phyloP scores from a whole-genome alignment of 805 yeast species.

The Kockiozyma suomiensis region DNA sequence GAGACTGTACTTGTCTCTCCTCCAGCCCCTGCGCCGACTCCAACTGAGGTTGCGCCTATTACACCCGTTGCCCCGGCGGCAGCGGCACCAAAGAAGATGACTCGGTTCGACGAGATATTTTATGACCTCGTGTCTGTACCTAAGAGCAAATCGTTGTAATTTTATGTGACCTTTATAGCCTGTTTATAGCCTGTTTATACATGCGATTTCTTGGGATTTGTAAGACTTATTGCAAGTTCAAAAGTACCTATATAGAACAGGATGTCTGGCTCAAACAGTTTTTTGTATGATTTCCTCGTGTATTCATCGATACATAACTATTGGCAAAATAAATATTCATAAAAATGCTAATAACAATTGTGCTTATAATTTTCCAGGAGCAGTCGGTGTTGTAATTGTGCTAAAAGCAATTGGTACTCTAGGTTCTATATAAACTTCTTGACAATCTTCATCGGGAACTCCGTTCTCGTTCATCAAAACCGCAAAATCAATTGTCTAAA shows the following conservation, averaged over 20 bases:
- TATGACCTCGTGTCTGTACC: conserved; percentile 44
- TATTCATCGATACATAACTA: too few species aligned
- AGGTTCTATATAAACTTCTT: conserved; percentile 72
- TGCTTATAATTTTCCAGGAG: neutral
- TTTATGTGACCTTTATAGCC: too few species aligned
- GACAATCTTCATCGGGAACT: conserved; percentile 75
- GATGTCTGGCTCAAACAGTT: too few species aligned
- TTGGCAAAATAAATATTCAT: too few species aligned
- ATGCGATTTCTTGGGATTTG: too few species aligned
- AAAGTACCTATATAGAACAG: neutral
- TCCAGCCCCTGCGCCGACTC: conserved; percentile 5
- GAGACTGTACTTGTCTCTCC: conserved; percentile 22
- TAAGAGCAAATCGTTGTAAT: conserved; percentile 27
- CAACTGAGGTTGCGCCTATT: conserved; percentile 3
- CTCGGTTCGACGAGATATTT: conserved; percentile 28
- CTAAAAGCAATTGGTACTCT: conserved; percentile 47
- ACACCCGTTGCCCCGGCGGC: conserved; percentile 10
- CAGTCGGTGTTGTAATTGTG: neutral
- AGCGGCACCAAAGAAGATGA: conserved; percentile 12
- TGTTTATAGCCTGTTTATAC: too few species aligned
- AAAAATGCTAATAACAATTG: neutral
- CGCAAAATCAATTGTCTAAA: conserved; percentile 68
- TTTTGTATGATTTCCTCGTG: too few species aligned
- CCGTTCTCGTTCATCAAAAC: conserved; percentile 89
- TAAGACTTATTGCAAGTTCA: too few species aligned